Conservation (phyloP, 2,329 filamentous ascomycete genomes). For the Ophiognomonia clavigignenti-juglandacearum region DNA sequence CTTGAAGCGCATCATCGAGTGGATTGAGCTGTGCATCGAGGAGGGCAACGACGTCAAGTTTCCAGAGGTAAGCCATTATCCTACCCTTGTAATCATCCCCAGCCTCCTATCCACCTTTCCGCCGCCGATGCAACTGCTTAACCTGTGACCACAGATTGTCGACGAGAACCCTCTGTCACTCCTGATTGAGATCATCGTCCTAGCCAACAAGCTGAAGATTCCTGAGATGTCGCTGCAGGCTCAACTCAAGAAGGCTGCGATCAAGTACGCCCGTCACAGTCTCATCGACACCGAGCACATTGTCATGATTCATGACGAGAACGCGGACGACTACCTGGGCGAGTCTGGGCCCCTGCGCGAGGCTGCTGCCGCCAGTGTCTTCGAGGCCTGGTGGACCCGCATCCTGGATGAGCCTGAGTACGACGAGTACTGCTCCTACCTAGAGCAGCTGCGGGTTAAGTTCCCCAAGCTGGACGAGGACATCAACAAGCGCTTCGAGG, state of each 20-base stretch:
- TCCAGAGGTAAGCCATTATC: slow-evolving; percentile 4
- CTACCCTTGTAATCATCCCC: not conserved
- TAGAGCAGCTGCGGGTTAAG: slow-evolving; percentile 12
- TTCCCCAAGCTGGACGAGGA: slow-evolving; percentile 12
- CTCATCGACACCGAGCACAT: slow-evolving; percentile 5
- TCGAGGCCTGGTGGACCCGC: slow-evolving; percentile 14
- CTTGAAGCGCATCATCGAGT: slow-evolving; percentile 10
- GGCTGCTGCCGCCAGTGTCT: slow-evolving; percentile 14
- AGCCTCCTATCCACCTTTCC: too few relatives aligned
- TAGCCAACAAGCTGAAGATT: slow-evolving; percentile 10
- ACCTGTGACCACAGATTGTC: too few relatives aligned
- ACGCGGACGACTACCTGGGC: not conserved
- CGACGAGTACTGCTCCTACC: slow-evolving; percentile 6
- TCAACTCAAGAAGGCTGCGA: slow-evolving; percentile 12
- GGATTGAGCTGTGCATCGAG: slow-evolving; percentile 14
- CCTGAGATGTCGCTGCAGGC: slow-evolving; percentile 15
- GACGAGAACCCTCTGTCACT: slow-evolving; percentile 9
- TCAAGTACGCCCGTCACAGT: slow-evolving; percentile 10
- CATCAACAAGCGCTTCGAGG: slow-evolving; percentile 12
- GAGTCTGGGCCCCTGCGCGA: slow-evolving; percentile 4
- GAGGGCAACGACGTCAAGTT: slow-evolving; percentile 17
- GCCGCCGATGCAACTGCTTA: too few relatives aligned
- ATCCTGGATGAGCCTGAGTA: slow-evolving; percentile 11
- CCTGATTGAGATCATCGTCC: slow-evolving; percentile 9
- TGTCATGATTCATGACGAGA: slow-evolving; percentile 9